phyloP scores from a whole-genome alignment of 192 early-diverging fungal species.

The Entophlyctis luteolus region DNA sequence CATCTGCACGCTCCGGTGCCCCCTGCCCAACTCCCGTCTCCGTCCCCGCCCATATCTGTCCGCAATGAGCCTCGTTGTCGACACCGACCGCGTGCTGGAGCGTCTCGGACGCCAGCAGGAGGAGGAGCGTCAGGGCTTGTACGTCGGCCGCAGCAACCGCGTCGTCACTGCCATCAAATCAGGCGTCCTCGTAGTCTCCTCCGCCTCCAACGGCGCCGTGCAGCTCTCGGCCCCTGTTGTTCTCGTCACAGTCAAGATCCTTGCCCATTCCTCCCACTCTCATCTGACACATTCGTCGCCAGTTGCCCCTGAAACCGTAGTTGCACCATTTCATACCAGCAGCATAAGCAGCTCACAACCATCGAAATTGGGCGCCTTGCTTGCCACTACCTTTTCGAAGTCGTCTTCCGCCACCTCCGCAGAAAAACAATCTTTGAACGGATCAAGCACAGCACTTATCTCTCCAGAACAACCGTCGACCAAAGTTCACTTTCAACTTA shows the following conservation, averaged over 20 bases:
- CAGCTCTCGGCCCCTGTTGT: background rate
- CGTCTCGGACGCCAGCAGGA: background rate
- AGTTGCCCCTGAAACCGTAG: background rate
- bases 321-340: background rate
- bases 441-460: background rate
- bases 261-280: background rate
- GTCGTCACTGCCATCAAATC: background rate
- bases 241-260: conserved; percentile 12
- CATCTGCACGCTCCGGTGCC: too few species aligned
- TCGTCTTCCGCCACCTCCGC: background rate
- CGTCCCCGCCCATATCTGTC: too few species aligned
- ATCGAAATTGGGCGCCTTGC: background rate
- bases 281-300: background rate
- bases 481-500: conserved; percentile 2
- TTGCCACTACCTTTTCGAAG: too few species aligned
- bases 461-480: background rate
- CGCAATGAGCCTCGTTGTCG: too few species aligned
- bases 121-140: background rate
- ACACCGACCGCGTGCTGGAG: background rate
- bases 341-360: background rate
- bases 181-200: background rate
- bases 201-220: background rate
- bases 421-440: background rate
- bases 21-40: too few species aligned
- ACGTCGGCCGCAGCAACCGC: background rate